Base-by-base conservation (phyloP, 2,329 filamentous ascomycete species). In the Cytospora piceicola region DNA sequence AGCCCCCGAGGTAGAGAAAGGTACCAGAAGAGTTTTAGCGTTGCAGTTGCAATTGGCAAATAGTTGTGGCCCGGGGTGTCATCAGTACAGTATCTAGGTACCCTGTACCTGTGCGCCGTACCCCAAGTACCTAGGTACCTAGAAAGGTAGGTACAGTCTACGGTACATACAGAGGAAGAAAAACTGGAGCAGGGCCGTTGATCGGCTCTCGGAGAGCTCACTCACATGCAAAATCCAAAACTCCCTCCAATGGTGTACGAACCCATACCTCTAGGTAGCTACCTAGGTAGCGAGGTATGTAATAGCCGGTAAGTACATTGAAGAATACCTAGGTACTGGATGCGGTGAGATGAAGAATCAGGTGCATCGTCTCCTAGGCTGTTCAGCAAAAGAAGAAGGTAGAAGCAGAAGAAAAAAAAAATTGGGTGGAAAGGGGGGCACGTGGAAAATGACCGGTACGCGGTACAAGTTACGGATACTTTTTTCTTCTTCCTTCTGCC, bases 11-110 rank as follows among this genome's bases (percentile, higher is more conserved):
- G 61, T 52, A 57, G 39, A 57, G 39, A 63, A 36, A 63, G 61
- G 61, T 63, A 63, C 61, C 53, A n/a, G 61, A 46, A 46, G 53
- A 55, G 61, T 57, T 63, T 63, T 63, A 63, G 61, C 61, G 61
- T 55, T 30, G 51, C 56, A 57, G 53, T 55, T 57, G 54, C 53
- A 63, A 63, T 63, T 63, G 61, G 53, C 60, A 63, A 54, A 51
- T 46, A 57, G 61, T 63, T 53, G 60, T n/a, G n/a, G n/a, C n/a
- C 60, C 60, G 39, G 53, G 61, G 39, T 49, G 46, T 49, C 46
- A 49, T 49, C 46, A 22, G 22, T 49, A 49, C 15, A n/a, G 39
- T 42, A 39, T 14, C 60, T 29, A 29, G 36, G 60, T 62, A 62
- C 61, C 39, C 39, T 32, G 30, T 15, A 63, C 53, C 34, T 63